Conservation (phyloP, 2,329 filamentous ascomycete species). For the Clonostachys solani region DNA sequence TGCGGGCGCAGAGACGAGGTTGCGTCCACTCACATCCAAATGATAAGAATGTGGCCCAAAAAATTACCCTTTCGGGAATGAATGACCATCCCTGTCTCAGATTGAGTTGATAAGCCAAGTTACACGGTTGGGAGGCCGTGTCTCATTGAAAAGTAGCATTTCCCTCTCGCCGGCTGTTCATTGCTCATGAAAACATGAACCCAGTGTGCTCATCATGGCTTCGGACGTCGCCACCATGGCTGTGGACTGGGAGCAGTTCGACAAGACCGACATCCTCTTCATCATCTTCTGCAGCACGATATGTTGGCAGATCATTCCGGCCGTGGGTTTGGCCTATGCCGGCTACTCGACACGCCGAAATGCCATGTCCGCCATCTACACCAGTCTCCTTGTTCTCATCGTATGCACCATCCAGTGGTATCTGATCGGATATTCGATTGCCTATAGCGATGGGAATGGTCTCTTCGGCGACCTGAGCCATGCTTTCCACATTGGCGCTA, state of each 20-base stretch:
- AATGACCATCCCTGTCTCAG: no score
- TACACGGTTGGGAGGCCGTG: no score
- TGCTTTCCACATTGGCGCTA: constrained; percentile 8
- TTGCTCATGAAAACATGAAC: no score
- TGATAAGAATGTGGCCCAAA: no score
- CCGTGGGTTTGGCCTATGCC: constrained; percentile 9
- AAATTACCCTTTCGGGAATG: no score
- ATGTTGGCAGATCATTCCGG: constrained; percentile 10
- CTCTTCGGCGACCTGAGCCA: constrained; percentile 5
- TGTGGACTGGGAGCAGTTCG: constrained; percentile 6
- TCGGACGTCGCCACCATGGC: not conserved
- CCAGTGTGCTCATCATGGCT: no score
- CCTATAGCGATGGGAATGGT: constrained; percentile 8
- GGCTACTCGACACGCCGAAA: constrained; percentile 9
- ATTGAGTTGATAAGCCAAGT: no score
- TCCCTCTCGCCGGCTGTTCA: no score
- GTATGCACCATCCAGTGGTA: constrained; percentile 10
- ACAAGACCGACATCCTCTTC: constrained; percentile 9
- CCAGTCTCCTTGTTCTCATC: constrained; percentile 8
- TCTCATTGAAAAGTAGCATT: no score
- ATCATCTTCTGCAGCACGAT: constrained; percentile 9
- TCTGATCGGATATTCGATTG: constrained; percentile 8
- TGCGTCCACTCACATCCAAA: no score
- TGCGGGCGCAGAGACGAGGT: no score
- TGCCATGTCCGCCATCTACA: constrained; percentile 7